These are phyloP conservation scores for Colletotrichum orbiculare DNA, from an alignment of 2,329 filamentous ascomycete genomes.

Conservation along the genomic window DNA sequence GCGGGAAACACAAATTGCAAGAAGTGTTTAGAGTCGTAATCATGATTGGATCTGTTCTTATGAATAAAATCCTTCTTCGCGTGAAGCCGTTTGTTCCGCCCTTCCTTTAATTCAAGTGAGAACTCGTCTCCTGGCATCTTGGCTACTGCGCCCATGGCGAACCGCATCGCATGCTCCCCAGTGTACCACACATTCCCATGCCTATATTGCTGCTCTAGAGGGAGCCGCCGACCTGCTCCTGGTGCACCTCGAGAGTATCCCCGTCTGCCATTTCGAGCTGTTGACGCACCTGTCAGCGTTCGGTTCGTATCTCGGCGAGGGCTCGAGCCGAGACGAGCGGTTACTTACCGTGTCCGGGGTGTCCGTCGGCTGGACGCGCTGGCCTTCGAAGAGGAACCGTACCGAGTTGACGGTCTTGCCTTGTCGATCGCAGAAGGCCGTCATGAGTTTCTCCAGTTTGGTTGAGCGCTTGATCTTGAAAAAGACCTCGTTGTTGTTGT, in stretches of 20 bases:
- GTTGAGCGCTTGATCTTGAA: conserved; percentile 99
- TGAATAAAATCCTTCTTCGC: neutral
- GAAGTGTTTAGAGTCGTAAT: conserved; percentile 32
- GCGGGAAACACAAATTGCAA: neutral
- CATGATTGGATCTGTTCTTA: conserved; percentile 30
- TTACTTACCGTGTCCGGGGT: conserved; percentile 87
- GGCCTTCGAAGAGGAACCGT: conserved; percentile 96
- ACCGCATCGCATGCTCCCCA: conserved; percentile 13
- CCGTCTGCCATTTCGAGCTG: conserved; percentile 98
- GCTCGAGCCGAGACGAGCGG: neutral
- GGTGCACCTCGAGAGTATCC: conserved; percentile 95
- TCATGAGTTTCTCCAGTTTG: conserved; percentile 97
- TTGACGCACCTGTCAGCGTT: conserved; percentile 39
- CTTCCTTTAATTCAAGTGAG: conserved; percentile 19
- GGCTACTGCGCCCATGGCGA: conserved; percentile 2
- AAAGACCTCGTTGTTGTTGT: conserved; percentile 99
- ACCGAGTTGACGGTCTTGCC: conserved; percentile 88
- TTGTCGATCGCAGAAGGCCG: conserved; percentile 95
- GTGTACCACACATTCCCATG: conserved; percentile 2
- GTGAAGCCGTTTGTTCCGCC: neutral
- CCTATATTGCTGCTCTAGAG: conserved; percentile 1
- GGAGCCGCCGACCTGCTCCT: conserved; percentile 91
- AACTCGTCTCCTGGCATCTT: conserved; percentile 12
- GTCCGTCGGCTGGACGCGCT: conserved; percentile 87
- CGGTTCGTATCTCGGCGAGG: neutral